These are phyloP conservation scores for Epichloe coenophiala DNA, from an alignment of 2,329 filamentous ascomycete species.

Conservation along the genomic window DNA sequence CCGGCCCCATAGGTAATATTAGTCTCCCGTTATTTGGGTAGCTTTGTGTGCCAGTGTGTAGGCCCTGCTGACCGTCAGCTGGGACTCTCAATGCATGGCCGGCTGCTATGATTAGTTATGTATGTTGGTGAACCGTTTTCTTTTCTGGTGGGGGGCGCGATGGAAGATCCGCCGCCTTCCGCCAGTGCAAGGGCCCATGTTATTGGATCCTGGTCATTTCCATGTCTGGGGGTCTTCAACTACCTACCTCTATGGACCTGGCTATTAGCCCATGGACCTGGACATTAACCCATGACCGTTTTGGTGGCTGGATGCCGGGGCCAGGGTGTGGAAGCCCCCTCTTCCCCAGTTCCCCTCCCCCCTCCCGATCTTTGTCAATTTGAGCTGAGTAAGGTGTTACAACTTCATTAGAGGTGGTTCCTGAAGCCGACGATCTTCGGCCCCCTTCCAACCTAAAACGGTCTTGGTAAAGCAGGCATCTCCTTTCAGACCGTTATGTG, in stretches of 20 bases:
- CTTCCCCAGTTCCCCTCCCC: no score
- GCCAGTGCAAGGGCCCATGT: neutral
- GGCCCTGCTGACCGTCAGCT: neutral
- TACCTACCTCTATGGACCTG: no score
- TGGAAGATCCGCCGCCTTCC: neutral
- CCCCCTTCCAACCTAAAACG: neutral
- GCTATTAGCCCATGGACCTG: no score
- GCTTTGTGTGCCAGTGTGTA: neutral
- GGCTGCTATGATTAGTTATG: constrained; percentile 2
- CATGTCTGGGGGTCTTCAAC: no score
- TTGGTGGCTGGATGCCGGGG: neutral
- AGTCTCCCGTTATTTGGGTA: neutral
- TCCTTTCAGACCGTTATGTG: neutral
- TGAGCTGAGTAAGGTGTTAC: neutral
- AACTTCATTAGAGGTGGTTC: neutral
- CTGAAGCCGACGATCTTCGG: constrained; percentile 3
- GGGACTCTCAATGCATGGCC: neutral
- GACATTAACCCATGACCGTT: neutral
- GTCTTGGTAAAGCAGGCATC: neutral
- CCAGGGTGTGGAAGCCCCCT: neutral
- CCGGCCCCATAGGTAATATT: neutral
- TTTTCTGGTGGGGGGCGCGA: neutral
- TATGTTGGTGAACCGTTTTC: neutral
- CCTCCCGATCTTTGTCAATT: no score
- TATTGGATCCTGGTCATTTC: no score